Evolutionary conservation across 306 rosid genomes (phyloP).

Genomic region (Prunus padus): DNA sequence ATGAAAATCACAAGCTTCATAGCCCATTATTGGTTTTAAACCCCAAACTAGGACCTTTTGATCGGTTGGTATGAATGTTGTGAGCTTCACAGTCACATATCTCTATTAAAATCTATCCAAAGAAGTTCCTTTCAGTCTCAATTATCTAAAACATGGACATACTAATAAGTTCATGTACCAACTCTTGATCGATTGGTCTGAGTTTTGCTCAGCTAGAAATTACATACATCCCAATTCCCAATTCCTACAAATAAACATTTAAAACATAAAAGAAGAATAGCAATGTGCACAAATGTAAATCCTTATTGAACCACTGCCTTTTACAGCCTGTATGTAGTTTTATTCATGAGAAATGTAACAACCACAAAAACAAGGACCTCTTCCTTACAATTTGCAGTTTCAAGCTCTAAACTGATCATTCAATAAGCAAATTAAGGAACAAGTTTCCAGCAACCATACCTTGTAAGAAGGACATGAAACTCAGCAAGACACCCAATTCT

Average conservation of each 20-base stretch:
- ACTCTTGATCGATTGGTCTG: background rate
- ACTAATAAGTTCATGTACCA: background rate
- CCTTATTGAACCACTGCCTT: background rate
- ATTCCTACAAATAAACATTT: background rate
- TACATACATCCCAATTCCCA: rapidly evolving
- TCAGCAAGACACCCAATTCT: slow-evolving; percentile 87
- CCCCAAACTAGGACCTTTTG: too few species aligned
- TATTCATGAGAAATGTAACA: background rate
- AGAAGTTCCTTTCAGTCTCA: background rate
- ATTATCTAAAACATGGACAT: background rate
- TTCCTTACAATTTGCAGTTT: background rate
- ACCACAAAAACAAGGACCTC: background rate
- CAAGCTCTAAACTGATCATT: background rate
- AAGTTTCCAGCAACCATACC: slow-evolving; percentile 15
- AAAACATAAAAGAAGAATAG: background rate
- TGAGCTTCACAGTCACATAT: too few species aligned
- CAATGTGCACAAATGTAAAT: background rate
- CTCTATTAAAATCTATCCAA: too few species aligned
- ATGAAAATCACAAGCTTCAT: background rate
- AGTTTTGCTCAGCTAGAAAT: background rate
- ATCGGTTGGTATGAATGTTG: background rate
- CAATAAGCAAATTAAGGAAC: background rate
- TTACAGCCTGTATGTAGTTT: background rate
- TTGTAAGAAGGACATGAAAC: background rate
- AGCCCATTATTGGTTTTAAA: background rate